A percentile compares a stretch with the other conserved stretches of the same genome.
Evolutionary conservation across 305 asterid species (phyloP).

Genomic region (Rubia tinctorum): DNA sequence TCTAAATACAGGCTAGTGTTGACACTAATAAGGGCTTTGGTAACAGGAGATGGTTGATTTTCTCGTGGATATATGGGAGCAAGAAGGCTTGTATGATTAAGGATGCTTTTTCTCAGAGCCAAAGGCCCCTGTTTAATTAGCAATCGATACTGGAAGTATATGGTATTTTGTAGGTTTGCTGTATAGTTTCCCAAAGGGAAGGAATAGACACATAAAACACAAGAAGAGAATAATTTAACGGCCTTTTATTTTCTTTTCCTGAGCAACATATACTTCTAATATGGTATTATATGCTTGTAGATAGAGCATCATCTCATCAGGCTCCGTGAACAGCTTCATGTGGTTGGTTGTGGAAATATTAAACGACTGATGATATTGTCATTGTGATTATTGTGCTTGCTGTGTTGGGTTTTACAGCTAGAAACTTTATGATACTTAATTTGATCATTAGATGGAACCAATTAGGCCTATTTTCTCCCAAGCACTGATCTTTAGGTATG

Average conservation of each 20-base stretch:
- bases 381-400: not conserved
- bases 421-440: not conserved
- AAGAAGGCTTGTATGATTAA: slow-evolving; percentile 63
- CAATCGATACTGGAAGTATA: slow-evolving; percentile 7
- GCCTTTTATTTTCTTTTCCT: not conserved
- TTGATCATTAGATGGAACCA: not conserved
- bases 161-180: not conserved
- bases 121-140: not conserved
- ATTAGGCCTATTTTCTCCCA: not conserved
- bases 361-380: not conserved
- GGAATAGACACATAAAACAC: not conserved
- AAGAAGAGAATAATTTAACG: not conserved
- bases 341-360: not conserved
- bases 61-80: slow-evolving; percentile 82
- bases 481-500: not conserved
- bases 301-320: not conserved
- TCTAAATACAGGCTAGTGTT: slow-evolving; percentile 3
- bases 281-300: not conserved
- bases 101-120: slow-evolving; percentile 8
- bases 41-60: slow-evolving; percentile 78
- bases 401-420: not conserved
- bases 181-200: slow-evolving; percentile 17
- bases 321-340: not conserved
- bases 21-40: slow-evolving; percentile 10
- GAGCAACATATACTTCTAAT: not conserved